Percentiles rank a stretch among this genome's conserved stretches.
phyloP scores from a whole-genome alignment of 805 yeast species.

The Candida quercuum region DNA sequence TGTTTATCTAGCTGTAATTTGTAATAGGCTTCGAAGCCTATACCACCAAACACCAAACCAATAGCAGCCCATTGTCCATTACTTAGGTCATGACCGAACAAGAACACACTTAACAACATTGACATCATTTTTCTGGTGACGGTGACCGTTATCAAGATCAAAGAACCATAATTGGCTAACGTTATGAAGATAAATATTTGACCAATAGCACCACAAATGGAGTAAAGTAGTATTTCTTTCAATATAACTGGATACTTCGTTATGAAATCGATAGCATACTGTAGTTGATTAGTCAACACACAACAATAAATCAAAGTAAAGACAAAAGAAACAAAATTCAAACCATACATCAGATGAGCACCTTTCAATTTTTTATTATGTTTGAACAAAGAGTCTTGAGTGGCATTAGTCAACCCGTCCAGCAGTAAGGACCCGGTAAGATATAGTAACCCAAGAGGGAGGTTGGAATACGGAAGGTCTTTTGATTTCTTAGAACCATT shows the following conservation, averaged over 20 bases:
- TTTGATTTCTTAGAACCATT: slow-evolving; percentile 32
- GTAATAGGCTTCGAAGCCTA: slow-evolving; percentile 67
- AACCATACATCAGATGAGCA: slow-evolving; percentile 79
- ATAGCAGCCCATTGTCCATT: slow-evolving; percentile 76
- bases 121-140: slow-evolving; percentile 96
- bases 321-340: slow-evolving; percentile 40
- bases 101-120: slow-evolving; percentile 81
- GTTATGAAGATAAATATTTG: slow-evolving; percentile 91
- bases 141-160: slow-evolving; percentile 84
- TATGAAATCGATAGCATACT: slow-evolving; percentile 45
- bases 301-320: slow-evolving; percentile 45
- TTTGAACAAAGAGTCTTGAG: slow-evolving; percentile 82
- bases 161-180: slow-evolving; percentile 77
- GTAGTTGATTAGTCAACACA: slow-evolving; percentile 41
- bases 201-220: slow-evolving; percentile 82
- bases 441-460: slow-evolving; percentile 52
- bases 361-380: slow-evolving; percentile 56
- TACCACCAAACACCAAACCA: slow-evolving; percentile 74
- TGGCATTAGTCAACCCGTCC: slow-evolving; percentile 90
- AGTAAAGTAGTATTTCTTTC: slow-evolving; percentile 58
- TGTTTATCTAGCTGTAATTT: slow-evolving; percentile 26
- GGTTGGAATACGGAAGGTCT: slow-evolving; percentile 25
- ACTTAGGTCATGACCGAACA: slow-evolving; percentile 75
- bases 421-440: slow-evolving; percentile 61
- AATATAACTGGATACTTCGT: slow-evolving; percentile 46